Base-by-base conservation (phyloP, 306 rosid species). In the Medicago arabica region DNA sequence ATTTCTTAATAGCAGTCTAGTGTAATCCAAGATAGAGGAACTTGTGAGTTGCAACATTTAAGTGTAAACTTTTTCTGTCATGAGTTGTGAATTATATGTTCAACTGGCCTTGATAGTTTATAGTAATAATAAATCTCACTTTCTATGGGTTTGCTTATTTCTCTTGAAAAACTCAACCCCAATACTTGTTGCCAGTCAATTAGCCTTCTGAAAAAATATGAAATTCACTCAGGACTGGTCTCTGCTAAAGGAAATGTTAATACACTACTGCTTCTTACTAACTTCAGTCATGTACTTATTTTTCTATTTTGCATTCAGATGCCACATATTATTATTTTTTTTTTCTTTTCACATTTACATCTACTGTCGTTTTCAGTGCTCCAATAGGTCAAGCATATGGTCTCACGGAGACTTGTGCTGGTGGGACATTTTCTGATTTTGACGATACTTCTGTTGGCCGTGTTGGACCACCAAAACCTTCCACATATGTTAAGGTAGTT, bases 311-410 rank as follows among this genome's bases (percentile, higher is more conserved):
- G 18, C 49, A 40, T 73, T 51, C 46, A 46, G 5, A 28, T 71
- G 60, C 41, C 71, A 8, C 13, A 17, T 47, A 44, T 72, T 46
- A 17, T 6, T 25, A 41, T 60, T 75, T 17, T 7, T 25, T 53
- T 60, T 75, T 61, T 50, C 64, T 63, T 63, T 59, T 71, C 66
- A 46, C 69, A 41, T 34, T 57, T 49, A 77, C 71, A 80, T 78
- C 76, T 72, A 77, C 59, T 78, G 17, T 78, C 74, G 54, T 81
- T 72, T 80, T 57, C 96, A 95, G 99, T 83, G 81, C 93, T 82
- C 88, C 97, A 58, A 95, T 95, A 65, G 96, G 97, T 55, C 99
- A 92, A 91, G 99, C 96, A 41, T 95, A 95, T 83, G 99, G 99
- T 78, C 99, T 95, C 79, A 95, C 97, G 17, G 97, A 95, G 82